Conservation (phyloP, 202 grass and related monocot genomes). For the Musa balbisiana region DNA sequence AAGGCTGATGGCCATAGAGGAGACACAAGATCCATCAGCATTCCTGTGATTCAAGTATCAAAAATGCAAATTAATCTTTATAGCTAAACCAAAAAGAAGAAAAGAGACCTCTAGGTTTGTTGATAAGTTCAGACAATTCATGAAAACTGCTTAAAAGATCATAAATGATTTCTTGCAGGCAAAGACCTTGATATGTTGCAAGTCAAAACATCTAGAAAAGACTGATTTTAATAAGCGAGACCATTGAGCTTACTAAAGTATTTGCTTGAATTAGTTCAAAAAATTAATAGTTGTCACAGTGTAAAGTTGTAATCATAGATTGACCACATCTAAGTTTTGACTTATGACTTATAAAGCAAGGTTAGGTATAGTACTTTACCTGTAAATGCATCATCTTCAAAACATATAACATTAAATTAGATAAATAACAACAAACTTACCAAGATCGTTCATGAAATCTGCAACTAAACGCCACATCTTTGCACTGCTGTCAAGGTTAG, state of each 20-base stretch:
- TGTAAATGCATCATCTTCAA: not conserved
- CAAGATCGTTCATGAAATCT: conserved; percentile 98
- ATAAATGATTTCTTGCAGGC: not conserved
- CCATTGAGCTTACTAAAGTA: too few relatives aligned
- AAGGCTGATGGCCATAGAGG: conserved; percentile 93
- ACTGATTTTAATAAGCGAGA: too few relatives aligned
- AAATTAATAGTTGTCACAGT: too few relatives aligned
- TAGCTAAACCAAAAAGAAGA: not conserved
- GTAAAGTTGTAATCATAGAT: too few relatives aligned
- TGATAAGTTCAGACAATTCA: not conserved
- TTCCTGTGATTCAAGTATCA: conserved; percentile 52
- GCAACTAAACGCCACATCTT: conserved; percentile 95
- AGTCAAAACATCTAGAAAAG: too few relatives aligned
- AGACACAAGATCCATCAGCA: conserved; percentile 95
- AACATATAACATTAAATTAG: not conserved
- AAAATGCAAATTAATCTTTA: not conserved
- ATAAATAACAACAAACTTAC: conserved; percentile 29
- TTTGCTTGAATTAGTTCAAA: too few relatives aligned
- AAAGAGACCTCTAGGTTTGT: not conserved
- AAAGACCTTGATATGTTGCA: too few relatives aligned
- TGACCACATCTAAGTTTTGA: too few relatives aligned
- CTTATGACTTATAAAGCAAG: too few relatives aligned
- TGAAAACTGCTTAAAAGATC: not conserved
- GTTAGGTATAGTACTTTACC: not conserved
- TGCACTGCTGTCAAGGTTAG: conserved; percentile 85